A percentile compares a stretch with the other conserved stretches of the same genome.
Conservation (phyloP, 495 filamentous ascomycete genomes). For the Annulohypoxylon nitens region DNA sequence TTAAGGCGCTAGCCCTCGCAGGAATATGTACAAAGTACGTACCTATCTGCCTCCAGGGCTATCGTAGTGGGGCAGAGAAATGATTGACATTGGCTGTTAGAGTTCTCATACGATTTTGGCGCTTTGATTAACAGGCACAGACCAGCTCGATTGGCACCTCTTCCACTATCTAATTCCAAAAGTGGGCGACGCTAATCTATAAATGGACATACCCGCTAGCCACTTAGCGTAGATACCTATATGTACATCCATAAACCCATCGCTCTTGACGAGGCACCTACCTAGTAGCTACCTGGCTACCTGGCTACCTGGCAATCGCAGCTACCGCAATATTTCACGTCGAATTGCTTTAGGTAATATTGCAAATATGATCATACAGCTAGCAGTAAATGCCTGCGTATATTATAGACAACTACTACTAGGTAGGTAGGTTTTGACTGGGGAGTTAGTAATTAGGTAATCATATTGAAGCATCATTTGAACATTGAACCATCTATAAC, state of each 20-base stretch:
- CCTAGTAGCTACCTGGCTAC: constrained; percentile 3
- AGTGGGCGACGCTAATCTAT: constrained; percentile 29
- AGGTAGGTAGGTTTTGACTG: too few species aligned
- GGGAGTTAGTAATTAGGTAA: too few species aligned
- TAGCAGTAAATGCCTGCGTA: not conserved
- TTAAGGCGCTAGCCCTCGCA: not conserved
- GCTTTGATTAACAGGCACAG: constrained; percentile 46
- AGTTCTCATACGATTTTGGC: constrained; percentile 42
- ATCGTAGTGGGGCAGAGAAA: constrained; percentile 30
- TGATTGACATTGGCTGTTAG: constrained; percentile 45
- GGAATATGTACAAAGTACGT: not conserved
- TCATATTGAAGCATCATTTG: too few species aligned
- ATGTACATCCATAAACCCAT: constrained; percentile 6
- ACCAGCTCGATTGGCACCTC: constrained; percentile 29
- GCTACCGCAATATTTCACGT: not conserved
- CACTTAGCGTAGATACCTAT: not conserved
- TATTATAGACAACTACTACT: not conserved
- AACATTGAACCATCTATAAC: too few species aligned
- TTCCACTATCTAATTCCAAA: constrained; percentile 36
- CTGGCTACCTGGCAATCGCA: not conserved
- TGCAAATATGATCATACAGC: not conserved
- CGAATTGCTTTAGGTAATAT: constrained; percentile 6
- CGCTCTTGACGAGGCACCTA: not conserved
- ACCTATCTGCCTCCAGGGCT: not conserved
- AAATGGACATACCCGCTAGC: constrained; percentile 25